Conservation (phyloP, 805 yeast genomes). For the Candida tammaniensis region DNA sequence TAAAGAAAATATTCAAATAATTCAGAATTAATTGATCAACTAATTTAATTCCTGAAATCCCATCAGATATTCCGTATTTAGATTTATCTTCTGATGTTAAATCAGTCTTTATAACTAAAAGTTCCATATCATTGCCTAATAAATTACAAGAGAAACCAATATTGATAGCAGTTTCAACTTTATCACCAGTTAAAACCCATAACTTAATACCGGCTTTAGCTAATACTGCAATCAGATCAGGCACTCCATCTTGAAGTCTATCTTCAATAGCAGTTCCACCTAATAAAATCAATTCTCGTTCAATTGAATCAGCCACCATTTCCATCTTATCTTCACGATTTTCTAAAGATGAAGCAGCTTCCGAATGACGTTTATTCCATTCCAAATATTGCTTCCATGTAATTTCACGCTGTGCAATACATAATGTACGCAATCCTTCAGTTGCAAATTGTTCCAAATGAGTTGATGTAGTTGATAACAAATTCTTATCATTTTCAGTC, state of each 20-base stretch:
- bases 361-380: slow-evolving; percentile 63
- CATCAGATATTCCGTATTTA: slow-evolving; percentile 18
- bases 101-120: slow-evolving; percentile 52
- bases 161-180: slow-evolving; percentile 85
- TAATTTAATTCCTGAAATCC: slow-evolving; percentile 26
- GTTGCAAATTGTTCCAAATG: slow-evolving; percentile 78
- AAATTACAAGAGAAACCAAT: slow-evolving; percentile 84
- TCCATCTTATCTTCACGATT: slow-evolving; percentile 73
- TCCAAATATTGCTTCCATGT: slow-evolving; percentile 57
- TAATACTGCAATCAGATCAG: slow-evolving; percentile 69
- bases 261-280: slow-evolving; percentile 91
- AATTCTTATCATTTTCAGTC: slow-evolving; percentile 40
- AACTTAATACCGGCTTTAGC: slow-evolving; percentile 77
- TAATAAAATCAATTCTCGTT: slow-evolving; percentile 57
- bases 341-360: slow-evolving; percentile 61
- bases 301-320: slow-evolving; percentile 70
- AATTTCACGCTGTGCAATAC: slow-evolving; percentile 71
- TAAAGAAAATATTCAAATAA: slow-evolving; percentile 54
- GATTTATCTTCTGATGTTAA: slow-evolving; percentile 24
- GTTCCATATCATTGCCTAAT: slow-evolving; percentile 72
- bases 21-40: slow-evolving; percentile 50
- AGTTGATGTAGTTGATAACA: slow-evolving; percentile 62
- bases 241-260: slow-evolving; percentile 82
- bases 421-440: slow-evolving; percentile 79
- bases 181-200: slow-evolving; percentile 87